Percentiles rank a stretch among this genome's conserved stretches.
These are phyloP conservation scores for Nicotiana sylvestris DNA, from an alignment of 257 asterid genomes.

Conservation along the genomic window DNA sequence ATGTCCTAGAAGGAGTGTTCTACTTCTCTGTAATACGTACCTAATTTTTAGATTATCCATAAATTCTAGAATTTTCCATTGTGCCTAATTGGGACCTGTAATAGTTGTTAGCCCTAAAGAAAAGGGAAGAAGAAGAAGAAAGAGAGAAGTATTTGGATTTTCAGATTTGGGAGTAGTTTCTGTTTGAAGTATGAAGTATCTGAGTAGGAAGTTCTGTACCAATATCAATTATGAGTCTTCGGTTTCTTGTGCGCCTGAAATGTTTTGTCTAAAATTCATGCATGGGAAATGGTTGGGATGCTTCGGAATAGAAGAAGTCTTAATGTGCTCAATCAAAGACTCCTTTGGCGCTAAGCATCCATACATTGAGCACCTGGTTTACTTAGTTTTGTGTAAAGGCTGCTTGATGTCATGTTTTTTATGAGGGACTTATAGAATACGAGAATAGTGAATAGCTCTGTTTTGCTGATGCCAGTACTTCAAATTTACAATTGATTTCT, in stretches of 20 bases:
- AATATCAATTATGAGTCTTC: no score
- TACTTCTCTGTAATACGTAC: background rate
- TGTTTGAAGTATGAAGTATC: background rate
- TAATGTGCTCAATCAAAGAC: background rate
- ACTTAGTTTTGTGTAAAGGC: background rate
- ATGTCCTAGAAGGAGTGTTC: background rate
- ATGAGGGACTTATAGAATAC: background rate
- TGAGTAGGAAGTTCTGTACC: background rate
- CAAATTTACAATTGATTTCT: background rate
- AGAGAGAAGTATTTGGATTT: background rate
- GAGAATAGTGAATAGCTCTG: background rate
- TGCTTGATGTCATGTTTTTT: background rate
- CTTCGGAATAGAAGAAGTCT: background rate
- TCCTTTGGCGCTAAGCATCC: background rate
- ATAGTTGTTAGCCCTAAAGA: background rate
- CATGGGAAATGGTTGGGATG: background rate
- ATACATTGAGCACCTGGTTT: background rate
- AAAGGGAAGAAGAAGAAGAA: no score
- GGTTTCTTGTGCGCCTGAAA: background rate
- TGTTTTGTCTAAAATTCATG: background rate
- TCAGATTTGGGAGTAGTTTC: background rate
- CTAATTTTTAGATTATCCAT: no score
- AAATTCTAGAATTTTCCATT: background rate
- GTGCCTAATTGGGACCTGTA: background rate
- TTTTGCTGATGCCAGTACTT: background rate